Base-by-base conservation (phyloP, 2,329 filamentous ascomycete genomes). In the Ceratocystis lukuohia region DNA sequence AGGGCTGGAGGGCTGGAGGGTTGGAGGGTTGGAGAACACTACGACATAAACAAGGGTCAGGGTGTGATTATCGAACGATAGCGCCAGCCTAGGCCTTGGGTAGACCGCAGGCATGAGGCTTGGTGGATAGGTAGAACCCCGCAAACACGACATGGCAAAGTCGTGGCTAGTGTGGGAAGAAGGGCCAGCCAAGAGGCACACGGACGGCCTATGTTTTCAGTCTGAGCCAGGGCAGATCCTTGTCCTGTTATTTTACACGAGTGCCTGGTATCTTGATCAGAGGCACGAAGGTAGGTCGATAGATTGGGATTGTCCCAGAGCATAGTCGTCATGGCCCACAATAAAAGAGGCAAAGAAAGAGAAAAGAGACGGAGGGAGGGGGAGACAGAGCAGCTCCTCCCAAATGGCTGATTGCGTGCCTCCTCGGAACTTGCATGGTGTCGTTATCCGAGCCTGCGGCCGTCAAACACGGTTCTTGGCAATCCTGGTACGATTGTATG, bases 21-120 rank as follows among this genome's bases (percentile, higher is more conserved):
- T 20, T 22, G 22, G 28, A 28, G 28, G 28, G 28, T 20, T 59
- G 25, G 56, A 59, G 56, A 59, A 17, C 25, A 59, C 28, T 59
- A 37, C 37, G 37, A 41, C 48, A 28, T 20, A 1, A n/a, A 30
- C 56, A 25, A 59, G 56, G 56, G 28, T 15, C 56, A 59, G n/a
- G 56, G 28, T 30, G 56, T 33, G 17, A 59, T 59, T 59, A 59
- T 59, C 56, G 56, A 59, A 59, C 56, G 28, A 59, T 59, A 59
- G 33, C 33, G 28, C 56, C 25, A 30, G 56, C 56, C 56, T 59
- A 59, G 56, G 17, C 25, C 56, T 33, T 33, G 56, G 15, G 56
- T 33, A 33, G 56, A 59, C 56, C 56, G 56, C 28, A 20, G 22
- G 56, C 28, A 37, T 59, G 56, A 59, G 56, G 56, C 56, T 30